Evolutionary conservation across 2,329 filamentous ascomycete genomes (phyloP), one percentile per base, ranked within the genome.

Genomic region (Verticillium nubilum): DNA sequence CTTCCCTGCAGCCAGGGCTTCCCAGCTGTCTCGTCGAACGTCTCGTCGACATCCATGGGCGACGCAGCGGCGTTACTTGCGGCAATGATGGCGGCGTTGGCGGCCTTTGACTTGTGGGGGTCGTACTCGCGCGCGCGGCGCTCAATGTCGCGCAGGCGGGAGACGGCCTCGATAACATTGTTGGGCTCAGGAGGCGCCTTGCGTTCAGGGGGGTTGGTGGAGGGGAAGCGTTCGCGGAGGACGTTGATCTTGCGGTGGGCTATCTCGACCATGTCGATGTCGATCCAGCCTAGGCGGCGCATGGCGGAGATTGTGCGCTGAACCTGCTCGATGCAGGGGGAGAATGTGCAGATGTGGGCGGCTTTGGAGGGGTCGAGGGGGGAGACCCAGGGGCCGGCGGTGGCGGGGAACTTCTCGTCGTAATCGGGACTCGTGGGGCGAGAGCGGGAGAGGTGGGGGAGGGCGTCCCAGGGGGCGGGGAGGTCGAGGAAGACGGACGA

Each of bases 311-410:
- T 87, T 0, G 95, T 98, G 59, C 87, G 86, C 58, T 90, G 92
- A 25, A 96, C 94, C 77, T 99, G 95, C 75, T 99, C 95, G 65
- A 99, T 96, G 74, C 95, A 99, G 0, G 95, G 95, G 1, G 90
- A 96, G 76, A 99, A 99, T 0, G 92, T 96, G 78, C 95, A 99
- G 58, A 99, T 83, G 69, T 95, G 83, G 1, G 88, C 85, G 5
- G 89, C 83, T 50, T 84, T 82, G n/a, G 82, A 80, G 0, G 91
- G 86, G 65, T 95, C 88, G 12, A 98, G 80, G 0, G 85, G 81
- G 0, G 85, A 87, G 17, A 81, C 70, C 77, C 82, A 86, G 50
- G 75, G 73, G 33, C 64, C 59, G 12, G 62, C 57, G 15, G 52
- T 64, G 5, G 67, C 60, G 15, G 60, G 56, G 6, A 58, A 58